Conservation (phyloP, 78 protist genomes). For the Dictyostelium discoideum region DNA sequence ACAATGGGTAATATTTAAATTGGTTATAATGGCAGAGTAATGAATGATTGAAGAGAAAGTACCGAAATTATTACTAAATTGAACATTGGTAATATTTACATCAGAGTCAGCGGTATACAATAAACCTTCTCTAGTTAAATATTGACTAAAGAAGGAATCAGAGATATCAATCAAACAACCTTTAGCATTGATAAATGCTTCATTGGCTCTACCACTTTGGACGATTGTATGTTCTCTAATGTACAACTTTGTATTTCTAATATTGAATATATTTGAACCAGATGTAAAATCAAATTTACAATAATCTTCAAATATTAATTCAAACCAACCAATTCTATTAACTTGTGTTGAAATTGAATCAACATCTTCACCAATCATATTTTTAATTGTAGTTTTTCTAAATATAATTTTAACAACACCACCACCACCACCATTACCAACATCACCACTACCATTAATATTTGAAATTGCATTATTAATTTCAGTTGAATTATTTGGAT, state of each 20-base stretch:
- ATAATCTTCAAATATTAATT: background rate
- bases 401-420: background rate
- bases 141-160: background rate
- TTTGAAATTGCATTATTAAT: background rate
- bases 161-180: background rate
- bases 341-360: background rate
- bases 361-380: background rate
- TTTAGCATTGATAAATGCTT: background rate
- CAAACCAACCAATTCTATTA: background rate
- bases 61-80: background rate
- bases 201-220: background rate
- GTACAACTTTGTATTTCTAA: background rate
- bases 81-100: background rate
- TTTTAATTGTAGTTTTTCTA: background rate
- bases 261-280: background rate
- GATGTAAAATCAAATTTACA: background rate
- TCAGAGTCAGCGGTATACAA: background rate
- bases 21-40: background rate
- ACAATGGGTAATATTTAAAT: background rate
- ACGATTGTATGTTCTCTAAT: background rate
- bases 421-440: background rate
- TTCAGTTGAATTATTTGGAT: background rate
- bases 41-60: background rate
- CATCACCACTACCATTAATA: background rate
- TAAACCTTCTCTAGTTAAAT: background rate